phyloP scores from a whole-genome alignment of 2,329 filamentous ascomycete species.

The Chlorencoelia australis region DNA sequence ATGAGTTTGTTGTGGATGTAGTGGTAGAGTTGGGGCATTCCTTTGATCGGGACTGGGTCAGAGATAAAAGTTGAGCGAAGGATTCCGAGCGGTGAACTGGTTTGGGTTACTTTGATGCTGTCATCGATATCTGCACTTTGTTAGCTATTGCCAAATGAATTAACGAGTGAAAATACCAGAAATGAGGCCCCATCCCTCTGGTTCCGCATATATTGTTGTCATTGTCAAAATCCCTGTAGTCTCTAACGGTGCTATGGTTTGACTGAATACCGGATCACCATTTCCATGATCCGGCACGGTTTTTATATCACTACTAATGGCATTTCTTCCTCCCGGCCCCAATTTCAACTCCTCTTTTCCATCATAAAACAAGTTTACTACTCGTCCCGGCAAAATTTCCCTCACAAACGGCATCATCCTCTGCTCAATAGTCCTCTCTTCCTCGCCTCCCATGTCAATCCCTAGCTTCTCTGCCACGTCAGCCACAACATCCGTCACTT shows the following conservation, averaged over 20 bases:
- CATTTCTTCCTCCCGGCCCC: constrained; percentile 61
- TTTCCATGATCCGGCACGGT: constrained; percentile 37
- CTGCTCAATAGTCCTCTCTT: constrained; percentile 50
- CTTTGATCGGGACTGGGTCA: constrained; percentile 56
- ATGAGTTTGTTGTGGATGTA: constrained; percentile 48
- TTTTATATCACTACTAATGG: constrained; percentile 57
- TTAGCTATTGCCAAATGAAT: constrained; percentile 10
- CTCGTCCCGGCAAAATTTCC: constrained; percentile 60
- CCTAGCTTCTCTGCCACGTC: constrained; percentile 60
- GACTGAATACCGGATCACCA: constrained; percentile 37
- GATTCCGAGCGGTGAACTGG: constrained; percentile 69
- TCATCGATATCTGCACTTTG: constrained; percentile 70
- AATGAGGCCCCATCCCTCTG: constrained; percentile 75
- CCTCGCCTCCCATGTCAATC: constrained; percentile 46
- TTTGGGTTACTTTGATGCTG: constrained; percentile 86
- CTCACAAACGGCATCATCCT: constrained; percentile 71
- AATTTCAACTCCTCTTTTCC: constrained; percentile 39
- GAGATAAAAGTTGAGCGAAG: constrained; percentile 77
- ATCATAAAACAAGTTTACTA: constrained; percentile 53
- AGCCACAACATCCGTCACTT: constrained; percentile 59
- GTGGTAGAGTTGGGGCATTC: constrained; percentile 78
- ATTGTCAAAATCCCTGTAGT: constrained; percentile 48
- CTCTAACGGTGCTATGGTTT: constrained; percentile 40
- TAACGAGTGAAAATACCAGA: constrained; percentile 44
- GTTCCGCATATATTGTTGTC: constrained; percentile 64